Conservation (phyloP, 495 filamentous ascomycete genomes). For the Trypethelium eluteriae region DNA sequence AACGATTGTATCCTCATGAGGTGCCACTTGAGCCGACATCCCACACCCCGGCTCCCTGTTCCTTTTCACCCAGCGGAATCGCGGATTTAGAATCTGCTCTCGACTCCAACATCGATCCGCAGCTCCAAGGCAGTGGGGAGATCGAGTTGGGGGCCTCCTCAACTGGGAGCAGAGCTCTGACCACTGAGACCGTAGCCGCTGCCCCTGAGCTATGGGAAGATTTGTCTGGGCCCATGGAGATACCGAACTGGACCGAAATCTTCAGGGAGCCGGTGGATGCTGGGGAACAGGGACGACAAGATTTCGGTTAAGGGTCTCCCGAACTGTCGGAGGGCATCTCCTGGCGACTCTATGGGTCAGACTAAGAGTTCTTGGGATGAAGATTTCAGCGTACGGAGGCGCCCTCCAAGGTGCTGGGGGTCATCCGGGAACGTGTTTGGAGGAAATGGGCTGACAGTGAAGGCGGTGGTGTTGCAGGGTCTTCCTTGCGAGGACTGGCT, state of each 20-base stretch:
- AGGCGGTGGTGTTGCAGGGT: neutral
- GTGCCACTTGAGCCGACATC: too few species aligned
- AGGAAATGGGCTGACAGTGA: neutral
- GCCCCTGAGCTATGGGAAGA: too few species aligned
- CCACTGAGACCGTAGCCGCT: too few species aligned
- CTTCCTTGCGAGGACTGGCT: neutral
- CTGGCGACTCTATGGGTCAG: neutral
- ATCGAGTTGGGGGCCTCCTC: neutral
- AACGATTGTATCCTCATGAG: neutral
- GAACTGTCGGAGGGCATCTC: neutral
- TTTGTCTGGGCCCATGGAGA: neutral
- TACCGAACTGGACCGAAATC: neutral
- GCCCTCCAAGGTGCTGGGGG: too few species aligned
- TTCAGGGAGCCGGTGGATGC: neutral
- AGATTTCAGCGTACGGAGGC: neutral
- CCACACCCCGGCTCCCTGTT: too few species aligned
- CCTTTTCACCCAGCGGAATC: too few species aligned
- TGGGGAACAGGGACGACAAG: too few species aligned
- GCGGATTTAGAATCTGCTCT: too few species aligned
- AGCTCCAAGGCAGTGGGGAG: too few species aligned
- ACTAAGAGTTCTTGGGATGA: neutral
- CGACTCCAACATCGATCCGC: too few species aligned
- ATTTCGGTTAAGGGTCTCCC: neutral
- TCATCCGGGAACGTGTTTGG: too few species aligned
- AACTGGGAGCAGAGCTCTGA: too few species aligned